Conservation (phyloP, 2,329 filamentous ascomycete genomes). For the Tricladium varicosporioides region DNA sequence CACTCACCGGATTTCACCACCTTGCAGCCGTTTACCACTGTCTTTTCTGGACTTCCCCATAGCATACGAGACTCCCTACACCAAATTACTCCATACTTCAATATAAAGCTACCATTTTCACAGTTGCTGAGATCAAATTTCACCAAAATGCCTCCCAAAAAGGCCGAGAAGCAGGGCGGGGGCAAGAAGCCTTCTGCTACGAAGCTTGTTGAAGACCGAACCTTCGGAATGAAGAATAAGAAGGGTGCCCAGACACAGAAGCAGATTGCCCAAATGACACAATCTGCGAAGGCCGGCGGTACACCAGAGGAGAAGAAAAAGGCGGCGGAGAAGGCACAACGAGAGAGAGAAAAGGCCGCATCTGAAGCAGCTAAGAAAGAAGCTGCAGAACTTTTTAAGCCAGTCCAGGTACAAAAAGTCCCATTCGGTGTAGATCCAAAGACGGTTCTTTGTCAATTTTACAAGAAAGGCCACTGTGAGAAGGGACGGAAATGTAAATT, state of each 20-base stretch:
- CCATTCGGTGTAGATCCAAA: slow-evolving; percentile 98
- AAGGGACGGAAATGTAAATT: slow-evolving; percentile 99
- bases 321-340: slow-evolving; percentile 62
- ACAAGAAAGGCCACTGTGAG: slow-evolving; percentile 94
- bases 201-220: slow-evolving; percentile 78
- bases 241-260: slow-evolving; percentile 90
- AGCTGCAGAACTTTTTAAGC: slow-evolving; percentile 77
- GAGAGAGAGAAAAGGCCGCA: slow-evolving; percentile 87
- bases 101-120: neutral
- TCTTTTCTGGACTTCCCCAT: slow-evolving; percentile 27
- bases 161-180: slow-evolving; percentile 44
- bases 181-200: slow-evolving; percentile 55
- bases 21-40: slow-evolving; percentile 24
- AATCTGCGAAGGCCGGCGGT: slow-evolving; percentile 70
- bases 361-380: slow-evolving; percentile 83
- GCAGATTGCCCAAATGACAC: slow-evolving; percentile 80
- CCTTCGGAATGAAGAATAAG: slow-evolving; percentile 99
- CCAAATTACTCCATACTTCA: neutral
- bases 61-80: neutral
- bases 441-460: slow-evolving; percentile 94
- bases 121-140: neutral
- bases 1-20: slow-evolving; percentile 17
- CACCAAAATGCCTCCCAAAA: slow-evolving; percentile 72
- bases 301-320: slow-evolving; percentile 86
- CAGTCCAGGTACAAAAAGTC: slow-evolving; percentile 94